Base-by-base conservation (phyloP, 2,329 filamentous ascomycete species). In the Scytalidium lignicola region DNA sequence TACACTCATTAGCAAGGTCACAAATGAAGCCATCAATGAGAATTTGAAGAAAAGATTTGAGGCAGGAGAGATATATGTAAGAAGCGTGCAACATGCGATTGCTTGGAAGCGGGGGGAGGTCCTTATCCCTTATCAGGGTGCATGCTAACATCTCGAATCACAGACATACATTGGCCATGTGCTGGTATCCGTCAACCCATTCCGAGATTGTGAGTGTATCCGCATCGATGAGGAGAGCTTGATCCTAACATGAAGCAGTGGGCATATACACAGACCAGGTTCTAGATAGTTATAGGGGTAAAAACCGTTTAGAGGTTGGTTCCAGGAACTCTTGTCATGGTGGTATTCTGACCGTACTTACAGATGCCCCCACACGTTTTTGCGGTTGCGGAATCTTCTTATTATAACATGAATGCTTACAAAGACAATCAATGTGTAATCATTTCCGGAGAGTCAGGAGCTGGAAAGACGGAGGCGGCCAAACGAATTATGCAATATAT, bases 341-440 rank as follows among this genome's bases (percentile, higher is more conserved):
- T 8, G 20, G 44, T 39, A 28, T 37, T 32, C 44, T 50, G 45
- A 55, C 61, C 20, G 23, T 26, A 58, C 20, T 40, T 18, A 48
- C 62, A 62, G 74, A 83, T 90, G 74, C 88, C 90, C 22, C 93
- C 93, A 8, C 93, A 99, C 70, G 93, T 99, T 59, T 99, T 96
- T 68, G 92, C 90, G 53, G 93, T 99, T 63, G 93, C 93, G 65
- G 93, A 99, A 71, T 87, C 92, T 7, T 71, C 91, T 48, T 99
- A 99, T 75, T 97, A 97, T 75, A 97, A 99, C 75, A 97, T 99
- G 93, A 97, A 97, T 70, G 92, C 91, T 43, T 99, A 99, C 77
- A 90, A 90, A 64, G 93, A 97, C 61, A 97, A 97, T 73, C 93
- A 99, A 70, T 97, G 93, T 73, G 92, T 99, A 59, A 99, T 99